Conservation (phyloP, 139 green algal genomes). For the Coelastrella sp. region DNA sequence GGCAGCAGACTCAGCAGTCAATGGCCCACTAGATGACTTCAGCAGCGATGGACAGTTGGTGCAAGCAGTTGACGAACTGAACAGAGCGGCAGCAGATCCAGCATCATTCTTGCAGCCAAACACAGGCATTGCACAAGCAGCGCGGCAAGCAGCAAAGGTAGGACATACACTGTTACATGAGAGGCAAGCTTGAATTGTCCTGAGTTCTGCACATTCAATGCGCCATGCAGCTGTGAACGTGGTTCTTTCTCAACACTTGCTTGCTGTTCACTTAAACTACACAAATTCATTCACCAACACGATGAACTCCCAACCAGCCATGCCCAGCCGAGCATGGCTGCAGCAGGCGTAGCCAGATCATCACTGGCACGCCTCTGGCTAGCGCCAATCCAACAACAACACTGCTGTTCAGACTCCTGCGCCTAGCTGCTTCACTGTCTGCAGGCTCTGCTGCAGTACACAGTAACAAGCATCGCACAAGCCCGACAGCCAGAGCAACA, state of each 20-base stretch:
- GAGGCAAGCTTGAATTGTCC: too few species aligned
- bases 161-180: background rate
- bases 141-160: constrained; percentile 69
- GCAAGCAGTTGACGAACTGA: constrained; percentile 51
- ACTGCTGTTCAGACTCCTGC: background rate
- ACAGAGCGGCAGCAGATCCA: constrained; percentile 51
- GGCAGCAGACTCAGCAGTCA: background rate
- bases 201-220: background rate
- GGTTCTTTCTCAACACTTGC: background rate
- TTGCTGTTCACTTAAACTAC: too few species aligned
- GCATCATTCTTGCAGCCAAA: constrained; percentile 72
- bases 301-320: too few species aligned
- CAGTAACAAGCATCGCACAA: background rate
- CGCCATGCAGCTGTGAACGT: background rate
- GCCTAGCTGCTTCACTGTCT: background rate
- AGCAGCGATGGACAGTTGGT: constrained; percentile 37
- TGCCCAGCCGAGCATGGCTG: too few species aligned
- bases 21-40: constrained; percentile 60
- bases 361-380: too few species aligned
- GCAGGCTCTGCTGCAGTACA: constrained; percentile 41
- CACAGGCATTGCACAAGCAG: constrained; percentile 57
- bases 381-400: background rate
- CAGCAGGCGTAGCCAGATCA: too few species aligned
- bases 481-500: constrained; percentile 3
- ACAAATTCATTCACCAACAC: too few species aligned